A percentile compares a stretch with the other conserved stretches of the same genome.
phyloP scores from a whole-genome alignment of 2,329 filamentous ascomycete species.

The Paracoccidioides brasiliensis region DNA sequence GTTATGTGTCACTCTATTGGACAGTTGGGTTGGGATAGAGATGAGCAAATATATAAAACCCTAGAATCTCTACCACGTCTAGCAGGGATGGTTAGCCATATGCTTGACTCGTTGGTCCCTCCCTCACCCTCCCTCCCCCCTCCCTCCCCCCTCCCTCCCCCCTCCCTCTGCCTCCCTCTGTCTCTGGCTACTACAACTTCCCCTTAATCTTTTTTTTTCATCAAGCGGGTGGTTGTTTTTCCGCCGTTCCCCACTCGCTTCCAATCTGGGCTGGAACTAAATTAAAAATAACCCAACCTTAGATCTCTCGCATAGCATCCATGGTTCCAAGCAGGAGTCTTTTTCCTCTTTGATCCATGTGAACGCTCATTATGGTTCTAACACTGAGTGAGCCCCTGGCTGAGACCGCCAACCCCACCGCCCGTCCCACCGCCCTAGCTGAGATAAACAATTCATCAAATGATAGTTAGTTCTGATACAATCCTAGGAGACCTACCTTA shows the following conservation, averaged over 20 bases:
- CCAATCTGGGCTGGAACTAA: too few relatives aligned
- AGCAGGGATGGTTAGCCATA: neutral
- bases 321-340: too few relatives aligned
- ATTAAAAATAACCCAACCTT: too few relatives aligned
- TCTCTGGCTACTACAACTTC: neutral
- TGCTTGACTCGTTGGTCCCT: neutral
- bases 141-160: neutral
- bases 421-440: neutral
- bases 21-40: too few relatives aligned
- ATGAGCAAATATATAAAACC: too few relatives aligned
- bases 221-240: too few relatives aligned
- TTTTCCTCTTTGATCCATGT: too few relatives aligned
- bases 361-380: neutral
- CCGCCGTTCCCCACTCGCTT: too few relatives aligned
- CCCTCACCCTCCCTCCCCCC: neutral
- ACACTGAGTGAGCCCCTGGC: neutral
- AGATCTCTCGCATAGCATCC: too few relatives aligned
- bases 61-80: too few relatives aligned
- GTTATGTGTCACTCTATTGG: too few relatives aligned
- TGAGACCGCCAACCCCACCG: neutral
- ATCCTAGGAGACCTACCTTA: neutral
- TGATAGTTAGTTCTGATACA: neutral
- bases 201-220: too few relatives aligned
- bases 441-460: neutral
- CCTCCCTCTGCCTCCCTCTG: neutral